phyloP scores from a whole-genome alignment of 768 basidiomycete species.

The Suillus alpinus region DNA sequence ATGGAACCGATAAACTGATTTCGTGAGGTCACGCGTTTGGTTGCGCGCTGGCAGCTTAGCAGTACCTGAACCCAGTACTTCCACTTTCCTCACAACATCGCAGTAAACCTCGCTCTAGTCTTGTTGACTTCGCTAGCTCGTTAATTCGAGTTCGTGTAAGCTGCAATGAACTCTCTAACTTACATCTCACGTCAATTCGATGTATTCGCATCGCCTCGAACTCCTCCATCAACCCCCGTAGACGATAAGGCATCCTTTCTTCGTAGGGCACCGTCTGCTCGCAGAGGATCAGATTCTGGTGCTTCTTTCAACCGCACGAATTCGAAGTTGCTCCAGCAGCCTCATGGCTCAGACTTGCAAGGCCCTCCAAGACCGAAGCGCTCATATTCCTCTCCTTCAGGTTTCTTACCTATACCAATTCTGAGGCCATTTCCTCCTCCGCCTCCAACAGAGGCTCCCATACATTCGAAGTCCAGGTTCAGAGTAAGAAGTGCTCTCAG shows the following conservation, averaged over 20 bases:
- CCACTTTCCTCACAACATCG: not conserved
- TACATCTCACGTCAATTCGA: constrained; percentile 84
- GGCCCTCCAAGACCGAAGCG: constrained; percentile 44
- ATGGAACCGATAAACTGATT: not conserved
- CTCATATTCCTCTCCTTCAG: constrained; percentile 63
- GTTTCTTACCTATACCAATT: constrained; percentile 39
- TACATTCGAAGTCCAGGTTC: constrained; percentile 37
- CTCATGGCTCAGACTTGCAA: constrained; percentile 22
- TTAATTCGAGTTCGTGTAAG: constrained; percentile 4
- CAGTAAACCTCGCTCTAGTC: not conserved
- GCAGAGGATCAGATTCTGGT: constrained; percentile 26
- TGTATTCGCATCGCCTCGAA: constrained; percentile 58
- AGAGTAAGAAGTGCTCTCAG: constrained; percentile 42
- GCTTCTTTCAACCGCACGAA: constrained; percentile 43
- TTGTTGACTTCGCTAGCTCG: not conserved
- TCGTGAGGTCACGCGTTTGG: constrained; percentile 5
- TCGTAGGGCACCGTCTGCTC: constrained; percentile 20
- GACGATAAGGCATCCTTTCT: constrained; percentile 34
- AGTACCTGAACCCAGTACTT: not conserved
- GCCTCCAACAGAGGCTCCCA: constrained; percentile 28
- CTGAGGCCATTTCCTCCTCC: constrained; percentile 20
- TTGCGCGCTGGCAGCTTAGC: not conserved
- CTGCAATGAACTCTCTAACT: constrained; percentile 74
- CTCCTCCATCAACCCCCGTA: constrained; percentile 57
- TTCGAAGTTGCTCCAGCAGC: constrained; percentile 50